Conservation (phyloP, 2,329 filamentous ascomycete species). For the Cladosporium colombiae region DNA sequence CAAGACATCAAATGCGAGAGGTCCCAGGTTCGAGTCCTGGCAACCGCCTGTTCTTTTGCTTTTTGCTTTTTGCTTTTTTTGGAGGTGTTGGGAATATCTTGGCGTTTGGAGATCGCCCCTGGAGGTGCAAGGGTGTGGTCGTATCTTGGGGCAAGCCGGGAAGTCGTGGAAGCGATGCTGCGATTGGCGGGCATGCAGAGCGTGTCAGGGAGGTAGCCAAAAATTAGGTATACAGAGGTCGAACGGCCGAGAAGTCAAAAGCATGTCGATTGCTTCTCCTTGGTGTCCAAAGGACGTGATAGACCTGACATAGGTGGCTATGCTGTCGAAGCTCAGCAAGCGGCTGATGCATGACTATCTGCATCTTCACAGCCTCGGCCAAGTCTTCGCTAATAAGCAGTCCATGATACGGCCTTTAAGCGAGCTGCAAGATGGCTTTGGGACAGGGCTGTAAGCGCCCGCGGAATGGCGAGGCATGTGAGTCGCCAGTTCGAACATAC, state of each 20-base stretch:
- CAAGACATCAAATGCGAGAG: slow-evolving; percentile 4
- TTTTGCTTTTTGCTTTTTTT: too few species aligned
- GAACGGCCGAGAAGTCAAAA: background rate
- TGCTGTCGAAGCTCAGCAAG: background rate
- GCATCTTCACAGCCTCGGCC: too few species aligned
- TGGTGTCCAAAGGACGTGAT: background rate
- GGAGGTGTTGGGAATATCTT: background rate
- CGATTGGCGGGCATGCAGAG: background rate
- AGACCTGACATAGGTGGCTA: background rate
- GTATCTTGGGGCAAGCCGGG: background rate
- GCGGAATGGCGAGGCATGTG: too few species aligned
- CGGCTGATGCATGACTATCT: too few species aligned
- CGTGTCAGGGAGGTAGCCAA: background rate
- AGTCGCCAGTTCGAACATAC: too few species aligned
- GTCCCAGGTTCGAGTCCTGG: slow-evolving; percentile 15
- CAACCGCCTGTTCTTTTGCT: slow-evolving; percentile 9
- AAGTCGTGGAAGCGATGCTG: background rate
- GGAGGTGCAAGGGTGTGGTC: too few species aligned
- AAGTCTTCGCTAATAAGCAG: too few species aligned
- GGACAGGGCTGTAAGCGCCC: too few species aligned
- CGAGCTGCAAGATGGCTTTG: too few species aligned
- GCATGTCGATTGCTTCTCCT: too few species aligned
- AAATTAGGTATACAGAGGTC: background rate
- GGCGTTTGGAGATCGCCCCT: too few species aligned
- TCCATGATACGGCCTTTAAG: too few species aligned